Evolutionary conservation across 495 filamentous ascomycete species (phyloP).

Genomic region (Neohortaea acidophila): DNA sequence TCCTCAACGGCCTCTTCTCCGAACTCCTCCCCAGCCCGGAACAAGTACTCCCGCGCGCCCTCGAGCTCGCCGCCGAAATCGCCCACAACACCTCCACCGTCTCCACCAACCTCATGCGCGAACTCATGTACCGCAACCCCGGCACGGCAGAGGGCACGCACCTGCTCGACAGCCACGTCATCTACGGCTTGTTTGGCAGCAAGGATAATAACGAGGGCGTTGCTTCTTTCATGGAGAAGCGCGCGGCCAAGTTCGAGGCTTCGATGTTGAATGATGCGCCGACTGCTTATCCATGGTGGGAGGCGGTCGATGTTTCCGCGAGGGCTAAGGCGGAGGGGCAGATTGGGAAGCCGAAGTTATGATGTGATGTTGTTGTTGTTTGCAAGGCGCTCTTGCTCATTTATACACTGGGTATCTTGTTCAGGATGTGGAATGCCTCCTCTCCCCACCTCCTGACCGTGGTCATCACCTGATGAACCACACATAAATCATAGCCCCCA

Average conservation of each 20-base stretch:
- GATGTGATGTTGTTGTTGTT: too few relatives aligned
- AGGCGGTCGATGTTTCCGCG: slow-evolving; percentile 18
- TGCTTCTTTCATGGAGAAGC: slow-evolving; percentile 26
- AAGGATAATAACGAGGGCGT: slow-evolving; percentile 31
- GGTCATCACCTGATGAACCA: too few relatives aligned
- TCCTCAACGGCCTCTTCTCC: slow-evolving; percentile 40
- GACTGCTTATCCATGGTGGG: slow-evolving; percentile 36
- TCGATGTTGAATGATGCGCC: slow-evolving; percentile 34
- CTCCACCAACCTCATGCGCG: slow-evolving; percentile 37
- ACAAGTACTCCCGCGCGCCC: slow-evolving; percentile 38
- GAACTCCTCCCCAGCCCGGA: slow-evolving; percentile 36
- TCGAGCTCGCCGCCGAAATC: slow-evolving; percentile 44
- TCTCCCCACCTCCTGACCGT: too few relatives aligned
- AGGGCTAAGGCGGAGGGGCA: neutral
- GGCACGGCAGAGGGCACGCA: slow-evolving; percentile 42
- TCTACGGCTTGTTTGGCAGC: slow-evolving; percentile 39
- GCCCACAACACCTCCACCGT: slow-evolving; percentile 42
- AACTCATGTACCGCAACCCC: slow-evolving; percentile 43
- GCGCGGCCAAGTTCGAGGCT: slow-evolving; percentile 37
- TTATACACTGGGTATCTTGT: too few relatives aligned
- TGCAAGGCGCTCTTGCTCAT: too few relatives aligned
- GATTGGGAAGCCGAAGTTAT: neutral
- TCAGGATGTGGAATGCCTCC: too few relatives aligned
- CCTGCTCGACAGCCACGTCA: slow-evolving; percentile 40
- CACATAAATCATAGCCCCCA: too few relatives aligned